Evolutionary conservation across 192 early-diverging fungal species (phyloP), one percentile per base, ranked within the genome.

Genomic region (Linnemannia schmuckeri): DNA sequence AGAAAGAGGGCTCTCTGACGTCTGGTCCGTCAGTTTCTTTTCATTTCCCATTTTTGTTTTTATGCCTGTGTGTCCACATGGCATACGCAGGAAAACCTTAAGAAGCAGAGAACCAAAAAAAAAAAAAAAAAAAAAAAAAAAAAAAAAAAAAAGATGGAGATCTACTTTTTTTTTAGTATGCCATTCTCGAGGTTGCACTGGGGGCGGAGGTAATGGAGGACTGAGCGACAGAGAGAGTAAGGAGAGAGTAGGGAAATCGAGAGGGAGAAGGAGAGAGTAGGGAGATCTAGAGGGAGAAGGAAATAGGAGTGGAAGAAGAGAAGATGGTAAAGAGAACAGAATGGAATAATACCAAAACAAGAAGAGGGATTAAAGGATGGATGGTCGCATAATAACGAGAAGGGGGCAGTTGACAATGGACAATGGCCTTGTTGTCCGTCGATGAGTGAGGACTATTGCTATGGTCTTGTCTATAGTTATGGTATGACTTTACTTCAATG

Each of bases 271-370:
- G 8, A 42, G 46, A 49, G 44, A 47, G 44, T 18, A 38, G 18
- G 22, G 52, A 55, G 71, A 63, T 30, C 6, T 27, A 72, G 78
- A 73, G 57, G 1, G 72, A 80, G 55, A 47, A 38, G 20, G 8
- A 42, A 35, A 49, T 76, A 85, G 61, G 87, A 88, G 33, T 33
- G 78, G 41, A 78, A 83, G 40, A 73, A 82, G 17, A 85, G 15
- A 18, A 71, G 13, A 10, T 30, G 57, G 57, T 27, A 63, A 63
- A 12, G 61, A 66, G 30, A 33, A 66, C 30, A 33, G 61, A 12
- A 66, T 1, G 61, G 24, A 33, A 66, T 3, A 66, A 66, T 66
- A 30, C 61, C 33, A 66, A 33, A 66, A 66, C 13, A 10, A 33
- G 7, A n/a, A 61, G 8, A 9, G 1, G 27, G 22, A 4, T 6